phyloP scores from a whole-genome alignment of 495 filamentous ascomycete genomes.

The Oidiodendron maius region DNA sequence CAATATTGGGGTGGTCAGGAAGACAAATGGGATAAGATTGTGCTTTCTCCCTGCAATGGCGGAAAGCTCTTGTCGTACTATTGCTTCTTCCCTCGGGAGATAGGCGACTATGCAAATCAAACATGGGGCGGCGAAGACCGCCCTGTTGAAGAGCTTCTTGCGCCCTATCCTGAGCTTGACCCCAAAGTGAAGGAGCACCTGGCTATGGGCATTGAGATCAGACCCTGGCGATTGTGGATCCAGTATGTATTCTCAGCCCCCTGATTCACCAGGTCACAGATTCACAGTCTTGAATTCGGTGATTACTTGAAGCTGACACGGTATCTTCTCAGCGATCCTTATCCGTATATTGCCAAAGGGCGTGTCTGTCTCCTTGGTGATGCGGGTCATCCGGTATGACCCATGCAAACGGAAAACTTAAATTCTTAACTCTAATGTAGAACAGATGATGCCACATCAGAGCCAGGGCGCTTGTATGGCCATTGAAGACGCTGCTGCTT shows the following conservation, averaged over 20 bases:
- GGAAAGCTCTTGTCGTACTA: conserved; percentile 25
- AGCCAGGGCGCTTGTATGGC: conserved; percentile 22
- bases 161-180: conserved; percentile 20
- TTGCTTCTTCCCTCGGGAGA: conserved; percentile 25
- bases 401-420: too few relatives aligned
- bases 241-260: too few relatives aligned
- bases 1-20: conserved; percentile 27
- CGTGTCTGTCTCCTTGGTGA: conserved; percentile 61
- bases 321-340: background rate
- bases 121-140: conserved; percentile 14
- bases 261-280: too few relatives aligned
- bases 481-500: conserved; percentile 40
- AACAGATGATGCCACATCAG: conserved; percentile 62
- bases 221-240: conserved; percentile 34
- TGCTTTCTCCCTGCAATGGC: conserved; percentile 22
- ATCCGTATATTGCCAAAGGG: conserved; percentile 1
- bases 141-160: conserved; percentile 15
- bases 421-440: too few relatives aligned
- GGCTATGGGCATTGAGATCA: conserved; percentile 26
- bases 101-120: conserved; percentile 14
- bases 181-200: conserved; percentile 13
- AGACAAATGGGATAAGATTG: conserved; percentile 24
- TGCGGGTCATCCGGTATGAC: conserved; percentile 62
- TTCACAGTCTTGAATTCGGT: conserved; percentile 35
- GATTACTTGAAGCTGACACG: conserved; percentile 22